These are phyloP conservation scores for Aspergillus texensis DNA, from an alignment of 2,329 filamentous ascomycete genomes.

Conservation along the genomic window DNA sequence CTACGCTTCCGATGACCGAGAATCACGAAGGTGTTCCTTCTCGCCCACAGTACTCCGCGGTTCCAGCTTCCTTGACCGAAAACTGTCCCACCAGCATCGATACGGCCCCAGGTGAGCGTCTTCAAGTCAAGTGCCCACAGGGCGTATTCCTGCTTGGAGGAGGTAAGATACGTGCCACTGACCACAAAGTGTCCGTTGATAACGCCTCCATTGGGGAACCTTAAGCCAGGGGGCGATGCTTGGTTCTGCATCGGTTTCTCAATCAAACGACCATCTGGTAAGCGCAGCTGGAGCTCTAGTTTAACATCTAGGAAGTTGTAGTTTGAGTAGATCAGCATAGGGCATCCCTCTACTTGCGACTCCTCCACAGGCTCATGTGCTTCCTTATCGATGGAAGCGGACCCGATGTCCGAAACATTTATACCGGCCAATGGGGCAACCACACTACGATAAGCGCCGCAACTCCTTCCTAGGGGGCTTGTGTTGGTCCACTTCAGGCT, in stretches of 20 bases:
- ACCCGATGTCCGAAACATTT: conserved; percentile 49
- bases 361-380: conserved; percentile 36
- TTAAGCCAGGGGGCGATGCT: conserved; percentile 85
- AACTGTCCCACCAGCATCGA: conserved; percentile 90
- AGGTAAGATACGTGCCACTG: conserved; percentile 94
- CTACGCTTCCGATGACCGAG: conserved; percentile 91
- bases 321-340: conserved; percentile 97
- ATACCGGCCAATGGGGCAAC: conserved; percentile 72
- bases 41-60: conserved; percentile 87
- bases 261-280: conserved; percentile 77
- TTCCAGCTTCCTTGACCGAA: conserved; percentile 99
- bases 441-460: conserved; percentile 93
- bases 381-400: conserved; percentile 42
- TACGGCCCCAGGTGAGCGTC: conserved; percentile 89
- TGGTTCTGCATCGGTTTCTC: conserved; percentile 83
- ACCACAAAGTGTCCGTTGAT: conserved; percentile 97
- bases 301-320: conserved; percentile 99
- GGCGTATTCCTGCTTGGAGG: conserved; percentile 96
- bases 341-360: conserved; percentile 48
- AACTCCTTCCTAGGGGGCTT: conserved; percentile 83
- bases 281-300: conserved; percentile 85
- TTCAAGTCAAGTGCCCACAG: conserved; percentile 91
- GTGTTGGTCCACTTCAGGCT: conserved; percentile 96
- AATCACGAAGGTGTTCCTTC: conserved; percentile 93
- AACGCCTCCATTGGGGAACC: conserved; percentile 93